Base-by-base conservation (phyloP, 306 rosid genomes). In the Cucurbita moschata region DNA sequence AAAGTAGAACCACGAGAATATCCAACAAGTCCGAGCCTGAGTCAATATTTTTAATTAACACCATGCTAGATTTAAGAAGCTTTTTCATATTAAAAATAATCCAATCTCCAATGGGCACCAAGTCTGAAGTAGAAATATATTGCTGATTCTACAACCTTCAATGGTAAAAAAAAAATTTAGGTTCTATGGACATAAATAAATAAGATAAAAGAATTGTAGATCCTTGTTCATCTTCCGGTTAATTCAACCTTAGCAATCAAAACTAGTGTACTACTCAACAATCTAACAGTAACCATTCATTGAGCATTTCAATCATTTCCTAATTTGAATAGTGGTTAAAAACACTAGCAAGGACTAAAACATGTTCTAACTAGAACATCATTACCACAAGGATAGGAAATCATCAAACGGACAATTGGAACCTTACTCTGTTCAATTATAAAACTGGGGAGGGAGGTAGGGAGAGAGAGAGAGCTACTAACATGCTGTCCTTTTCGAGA, bases 401-500 rank as follows among this genome's bases (percentile, higher is more conserved):
- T 18, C 73, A 68, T 68, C 58, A 47, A 26, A 66, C 12, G 55
- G 18, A 68, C 6, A 23, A 55, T 26, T 26, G 43, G 58, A 35
- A 47, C 53, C 15, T 46, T 46, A 1, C 51, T 64, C 51, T 11
- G 53, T 43, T 44, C 38, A 19, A 5, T 5, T 46, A 21, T 67
- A 67, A 67, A 26, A 68, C 1, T 26, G 76, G 9, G 54, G 10
- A 10, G n/a, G 4, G 54, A 3, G 75, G 72, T 49, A 40, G 65
- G 30, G 52, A 75, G 75, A 71, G 72, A 59, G 76, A 75, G 51
- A 38, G 68, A 44, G 73, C 60, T 6, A 89, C 70, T 86, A 42
- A 92, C 98, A 88, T 77, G 91, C 96, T 89, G 84, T 95, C 99
- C 79, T 95, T 91, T 88, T 95, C 99, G 53, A 95, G 96, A 75